phyloP scores from a whole-genome alignment of 1,139 yeast genomes.

The Pichia sp. region DNA sequence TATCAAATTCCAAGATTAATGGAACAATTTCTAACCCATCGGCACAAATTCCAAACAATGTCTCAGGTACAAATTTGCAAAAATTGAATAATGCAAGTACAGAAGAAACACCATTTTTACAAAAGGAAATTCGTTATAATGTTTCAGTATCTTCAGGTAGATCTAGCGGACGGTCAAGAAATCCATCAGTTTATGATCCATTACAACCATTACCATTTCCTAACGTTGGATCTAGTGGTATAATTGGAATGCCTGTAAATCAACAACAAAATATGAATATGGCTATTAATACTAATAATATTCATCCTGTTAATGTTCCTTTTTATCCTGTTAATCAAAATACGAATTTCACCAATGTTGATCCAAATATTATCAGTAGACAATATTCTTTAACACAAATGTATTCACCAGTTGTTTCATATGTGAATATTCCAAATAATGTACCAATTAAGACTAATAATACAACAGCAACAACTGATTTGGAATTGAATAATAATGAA shows the following conservation, averaged over 20 bases:
- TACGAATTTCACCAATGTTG: constrained; percentile 1
- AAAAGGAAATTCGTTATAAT: constrained; percentile 28
- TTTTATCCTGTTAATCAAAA: not conserved
- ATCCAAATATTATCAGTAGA: constrained; percentile 4
- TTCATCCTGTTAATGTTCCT: not conserved
- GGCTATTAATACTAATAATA: not conserved
- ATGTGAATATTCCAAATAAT: not conserved
- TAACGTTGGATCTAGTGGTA: not conserved
- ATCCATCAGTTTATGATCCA: constrained; percentile 30
- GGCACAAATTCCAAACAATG: not conserved
- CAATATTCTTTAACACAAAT: constrained; percentile 12
- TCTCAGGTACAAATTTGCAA: constrained; percentile 1
- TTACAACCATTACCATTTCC: constrained; percentile 24
- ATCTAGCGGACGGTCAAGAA: constrained; percentile 23
- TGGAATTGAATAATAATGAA: not conserved
- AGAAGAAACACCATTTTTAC: constrained; percentile 21
- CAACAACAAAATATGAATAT: not conserved
- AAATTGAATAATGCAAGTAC: not conserved
- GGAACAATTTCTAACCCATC: not conserved
- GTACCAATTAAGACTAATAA: not conserved
- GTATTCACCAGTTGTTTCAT: constrained; percentile 10
- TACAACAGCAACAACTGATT: not conserved
- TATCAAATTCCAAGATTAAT: too few relatives aligned
- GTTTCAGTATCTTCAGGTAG: constrained; percentile 22
- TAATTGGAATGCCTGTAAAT: not conserved